Conservation (phyloP, 2,329 filamentous ascomycete species). For the Penicillium aurantiogriseum region DNA sequence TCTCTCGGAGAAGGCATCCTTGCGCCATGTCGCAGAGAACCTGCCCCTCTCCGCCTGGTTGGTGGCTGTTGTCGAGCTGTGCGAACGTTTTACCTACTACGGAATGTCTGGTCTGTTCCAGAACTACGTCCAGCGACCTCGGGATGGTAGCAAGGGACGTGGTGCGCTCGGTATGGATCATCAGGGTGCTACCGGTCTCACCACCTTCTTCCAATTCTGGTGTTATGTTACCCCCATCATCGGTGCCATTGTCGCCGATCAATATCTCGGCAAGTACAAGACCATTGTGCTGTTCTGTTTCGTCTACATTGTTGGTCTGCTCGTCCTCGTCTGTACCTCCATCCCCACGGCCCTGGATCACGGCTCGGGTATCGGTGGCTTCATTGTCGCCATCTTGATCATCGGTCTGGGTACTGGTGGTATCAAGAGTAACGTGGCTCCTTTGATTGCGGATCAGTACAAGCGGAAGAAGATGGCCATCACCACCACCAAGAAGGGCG, state of each 20-base stretch:
- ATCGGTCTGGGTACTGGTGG: conserved; percentile 67
- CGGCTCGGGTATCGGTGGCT: conserved; percentile 54
- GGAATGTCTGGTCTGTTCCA: conserved; percentile 56
- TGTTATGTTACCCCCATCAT: conserved; percentile 59
- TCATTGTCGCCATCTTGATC: conserved; percentile 57
- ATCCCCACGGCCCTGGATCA: conserved; percentile 52
- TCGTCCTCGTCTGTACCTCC: conserved; percentile 56
- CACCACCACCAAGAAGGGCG: conserved; percentile 44
- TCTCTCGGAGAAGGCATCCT: conserved; percentile 50
- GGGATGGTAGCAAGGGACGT: conserved; percentile 39
- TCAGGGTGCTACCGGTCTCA: conserved; percentile 49
- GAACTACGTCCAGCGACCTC: conserved; percentile 52
- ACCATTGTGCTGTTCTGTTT: conserved; percentile 57
- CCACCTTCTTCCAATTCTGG: conserved; percentile 57
- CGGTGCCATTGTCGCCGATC: conserved; percentile 60
- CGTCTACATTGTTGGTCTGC: conserved; percentile 58
- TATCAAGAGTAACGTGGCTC: conserved; percentile 66
- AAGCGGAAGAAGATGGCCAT: conserved; percentile 55
- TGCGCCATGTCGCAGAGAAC: conserved; percentile 56
- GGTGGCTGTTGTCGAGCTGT: conserved; percentile 56
- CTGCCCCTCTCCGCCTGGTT: conserved; percentile 57
- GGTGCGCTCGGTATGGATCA: conserved; percentile 47
- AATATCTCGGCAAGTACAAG: conserved; percentile 61
- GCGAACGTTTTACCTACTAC: conserved; percentile 61
- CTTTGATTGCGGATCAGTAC: conserved; percentile 66